These are phyloP conservation scores for Ceratobasidium sp. DNA, from an alignment of 1,284 basidiomycete genomes.

Conservation along the genomic window DNA sequence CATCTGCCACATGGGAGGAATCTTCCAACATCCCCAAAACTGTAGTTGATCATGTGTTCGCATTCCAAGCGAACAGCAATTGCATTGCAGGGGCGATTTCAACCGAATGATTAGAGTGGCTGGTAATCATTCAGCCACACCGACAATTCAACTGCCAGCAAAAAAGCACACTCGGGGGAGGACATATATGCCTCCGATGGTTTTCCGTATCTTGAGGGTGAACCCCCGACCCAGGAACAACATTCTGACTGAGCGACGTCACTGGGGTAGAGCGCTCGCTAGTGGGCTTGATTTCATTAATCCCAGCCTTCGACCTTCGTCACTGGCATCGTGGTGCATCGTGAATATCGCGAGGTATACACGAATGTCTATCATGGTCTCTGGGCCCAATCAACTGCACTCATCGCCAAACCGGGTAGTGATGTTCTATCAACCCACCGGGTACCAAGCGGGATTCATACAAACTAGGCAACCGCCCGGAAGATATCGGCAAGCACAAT, in stretches of 20 bases:
- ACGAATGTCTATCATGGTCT: neutral
- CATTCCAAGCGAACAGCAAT: neutral
- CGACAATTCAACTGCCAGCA: neutral
- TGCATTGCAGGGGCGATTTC: neutral
- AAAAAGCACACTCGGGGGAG: neutral
- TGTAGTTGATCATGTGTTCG: too few relatives aligned
- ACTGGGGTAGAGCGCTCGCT: neutral
- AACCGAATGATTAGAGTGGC: neutral
- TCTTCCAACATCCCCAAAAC: neutral
- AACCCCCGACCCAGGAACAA: neutral
- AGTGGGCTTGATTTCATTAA: neutral
- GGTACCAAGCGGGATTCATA: neutral
- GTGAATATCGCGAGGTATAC: conserved; percentile 2
- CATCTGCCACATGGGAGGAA: neutral
- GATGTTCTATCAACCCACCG: conserved; percentile 21
- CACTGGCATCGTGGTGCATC: neutral
- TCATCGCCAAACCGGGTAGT: conserved; percentile 17
- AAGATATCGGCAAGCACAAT: conserved; percentile 6
- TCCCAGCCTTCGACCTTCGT: neutral
- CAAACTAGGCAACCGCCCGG: conserved; percentile 12
- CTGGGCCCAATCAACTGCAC: neutral
- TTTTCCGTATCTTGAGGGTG: neutral
- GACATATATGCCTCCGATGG: neutral
- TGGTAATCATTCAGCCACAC: neutral
- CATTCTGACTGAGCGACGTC: neutral